A percentile compares a stretch with the other conserved stretches of the same genome.
These are phyloP conservation scores for Suhomyces kunorum DNA, from an alignment of 1,139 yeast species.

Conservation along the genomic window DNA sequence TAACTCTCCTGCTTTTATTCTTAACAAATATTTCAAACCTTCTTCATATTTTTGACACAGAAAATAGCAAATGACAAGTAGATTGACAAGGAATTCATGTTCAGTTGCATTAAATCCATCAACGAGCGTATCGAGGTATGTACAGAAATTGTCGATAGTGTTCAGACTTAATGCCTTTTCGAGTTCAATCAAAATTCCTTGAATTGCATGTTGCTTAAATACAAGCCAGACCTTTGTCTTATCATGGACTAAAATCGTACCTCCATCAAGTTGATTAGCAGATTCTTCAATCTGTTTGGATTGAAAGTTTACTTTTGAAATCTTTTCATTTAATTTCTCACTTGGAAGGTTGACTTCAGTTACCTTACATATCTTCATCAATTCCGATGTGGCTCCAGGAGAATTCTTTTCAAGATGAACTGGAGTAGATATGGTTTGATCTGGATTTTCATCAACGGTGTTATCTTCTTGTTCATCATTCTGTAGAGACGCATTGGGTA, in stretches of 20 bases:
- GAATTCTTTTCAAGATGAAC: too few species aligned
- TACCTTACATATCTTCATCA: constrained; percentile 6
- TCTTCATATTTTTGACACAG: constrained; percentile 10
- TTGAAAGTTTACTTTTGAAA: constrained; percentile 7
- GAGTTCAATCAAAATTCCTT: constrained; percentile 9
- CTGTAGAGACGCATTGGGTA: too few species aligned
- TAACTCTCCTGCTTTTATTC: constrained; percentile 17
- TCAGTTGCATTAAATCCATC: constrained; percentile 14
- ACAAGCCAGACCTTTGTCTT: constrained; percentile 19
- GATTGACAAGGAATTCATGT: constrained; percentile 16
- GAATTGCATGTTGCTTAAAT: constrained; percentile 14
- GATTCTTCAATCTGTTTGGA: background rate
- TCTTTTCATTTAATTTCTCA: constrained; percentile 7
- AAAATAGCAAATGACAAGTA: constrained; percentile 14
- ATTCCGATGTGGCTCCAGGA: too few species aligned
- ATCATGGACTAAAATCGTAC: constrained; percentile 17
- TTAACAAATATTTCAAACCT: constrained; percentile 14
- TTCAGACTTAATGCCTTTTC: background rate
- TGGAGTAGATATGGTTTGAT: background rate
- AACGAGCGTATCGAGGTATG: constrained; percentile 10
- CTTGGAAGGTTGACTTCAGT: constrained; percentile 9
- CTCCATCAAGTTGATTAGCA: constrained; percentile 4
- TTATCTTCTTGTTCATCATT: too few species aligned
- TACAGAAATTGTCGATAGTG: constrained; percentile 3
- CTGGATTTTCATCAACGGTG: background rate